These are phyloP conservation scores for Saccharomycopsis sp. DNA, from an alignment of 805 yeast genomes.

Conservation along the genomic window DNA sequence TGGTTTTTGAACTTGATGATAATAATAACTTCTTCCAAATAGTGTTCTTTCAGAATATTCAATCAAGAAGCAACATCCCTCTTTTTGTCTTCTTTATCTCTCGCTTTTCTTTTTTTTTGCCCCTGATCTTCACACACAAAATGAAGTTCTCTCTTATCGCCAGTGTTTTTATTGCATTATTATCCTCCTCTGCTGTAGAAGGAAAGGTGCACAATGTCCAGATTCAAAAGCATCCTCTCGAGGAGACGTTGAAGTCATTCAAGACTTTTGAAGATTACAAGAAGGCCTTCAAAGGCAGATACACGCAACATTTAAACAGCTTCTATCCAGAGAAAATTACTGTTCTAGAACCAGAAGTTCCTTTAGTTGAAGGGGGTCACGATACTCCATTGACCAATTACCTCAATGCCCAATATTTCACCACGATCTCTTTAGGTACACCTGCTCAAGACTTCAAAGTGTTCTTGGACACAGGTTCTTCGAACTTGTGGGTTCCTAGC, in stretches of 20 bases:
- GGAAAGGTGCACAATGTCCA: conserved; percentile 51
- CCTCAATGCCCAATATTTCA: conserved; percentile 91
- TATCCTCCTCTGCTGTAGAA: conserved; percentile 28
- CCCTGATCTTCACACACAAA: not conserved
- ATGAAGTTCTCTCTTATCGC: conserved; percentile 17
- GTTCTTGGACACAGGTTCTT: conserved; percentile 91
- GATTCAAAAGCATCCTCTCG: conserved; percentile 52
- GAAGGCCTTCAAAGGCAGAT: conserved; percentile 54
- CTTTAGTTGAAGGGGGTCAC: conserved; percentile 39
- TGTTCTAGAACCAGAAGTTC: conserved; percentile 20
- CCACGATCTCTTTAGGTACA: conserved; percentile 86
- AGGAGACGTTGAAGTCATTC: conserved; percentile 47
- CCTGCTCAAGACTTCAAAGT: conserved; percentile 94
- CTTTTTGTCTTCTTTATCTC: not conserved
- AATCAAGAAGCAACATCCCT: not conserved
- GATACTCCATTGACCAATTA: conserved; percentile 88
- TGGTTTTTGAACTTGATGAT: not conserved
- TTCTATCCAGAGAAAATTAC: conserved; percentile 35
- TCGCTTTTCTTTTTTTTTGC: not conserved
- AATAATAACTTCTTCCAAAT: no score
- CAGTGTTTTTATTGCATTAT: conserved; percentile 13
- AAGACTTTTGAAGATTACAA: conserved; percentile 45
- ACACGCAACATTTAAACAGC: conserved; percentile 43
- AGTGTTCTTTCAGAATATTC: no score
- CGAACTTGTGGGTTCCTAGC: conserved; percentile 96